Conservation (phyloP, 345 rosid genomes). For the Eucalyptus dawsonii region DNA sequence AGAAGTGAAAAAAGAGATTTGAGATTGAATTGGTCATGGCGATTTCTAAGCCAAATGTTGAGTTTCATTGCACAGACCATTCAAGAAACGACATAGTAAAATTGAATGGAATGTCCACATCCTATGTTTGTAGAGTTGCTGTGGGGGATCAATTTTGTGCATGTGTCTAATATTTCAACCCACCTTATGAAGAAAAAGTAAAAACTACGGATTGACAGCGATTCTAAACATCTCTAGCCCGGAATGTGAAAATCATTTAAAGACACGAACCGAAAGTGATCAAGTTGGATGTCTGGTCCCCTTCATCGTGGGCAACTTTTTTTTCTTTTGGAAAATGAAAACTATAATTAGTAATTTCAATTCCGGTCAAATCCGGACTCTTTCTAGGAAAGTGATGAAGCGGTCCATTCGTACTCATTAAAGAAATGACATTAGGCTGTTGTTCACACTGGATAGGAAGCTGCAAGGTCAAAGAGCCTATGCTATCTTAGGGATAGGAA, state of each 20-base stretch:
- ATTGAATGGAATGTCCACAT: background rate
- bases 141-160: background rate
- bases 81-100: background rate
- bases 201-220: background rate
- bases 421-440: background rate
- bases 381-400: background rate
- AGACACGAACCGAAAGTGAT: background rate
- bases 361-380: background rate
- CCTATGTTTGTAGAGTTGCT: background rate
- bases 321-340: background rate
- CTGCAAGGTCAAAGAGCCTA: background rate
- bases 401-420: background rate
- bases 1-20: background rate
- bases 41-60: background rate
- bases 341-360: background rate
- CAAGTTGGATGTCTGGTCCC: background rate
- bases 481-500: background rate
- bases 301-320: background rate
- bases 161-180: too few relatives aligned
- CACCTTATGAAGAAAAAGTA: background rate
- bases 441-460: background rate
- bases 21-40: fast-evolving
- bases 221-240: background rate
- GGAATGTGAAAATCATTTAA: background rate
- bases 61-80: background rate